Conservation (phyloP, 352 stramenopile species). For the Phytophthora agathidicida region DNA sequence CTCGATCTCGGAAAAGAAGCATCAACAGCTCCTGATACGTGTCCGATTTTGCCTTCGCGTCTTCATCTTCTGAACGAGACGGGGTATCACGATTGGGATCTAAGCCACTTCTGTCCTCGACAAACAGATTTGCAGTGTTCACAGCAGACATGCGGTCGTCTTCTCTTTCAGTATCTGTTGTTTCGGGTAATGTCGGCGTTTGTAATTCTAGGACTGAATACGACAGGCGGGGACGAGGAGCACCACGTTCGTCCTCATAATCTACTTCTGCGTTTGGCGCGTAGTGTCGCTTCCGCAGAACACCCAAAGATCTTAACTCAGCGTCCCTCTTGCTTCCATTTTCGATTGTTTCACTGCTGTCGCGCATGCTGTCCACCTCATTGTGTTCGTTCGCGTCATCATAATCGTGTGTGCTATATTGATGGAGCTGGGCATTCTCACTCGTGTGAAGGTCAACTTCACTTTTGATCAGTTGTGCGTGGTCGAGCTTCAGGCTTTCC, state of each 20-base stretch:
- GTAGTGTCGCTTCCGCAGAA: slow-evolving; percentile 42
- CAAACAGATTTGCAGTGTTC: slow-evolving; percentile 31
- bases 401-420: slow-evolving; percentile 1
- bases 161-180: slow-evolving; percentile 3
- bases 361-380: not conserved
- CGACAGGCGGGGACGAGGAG: slow-evolving; percentile 29
- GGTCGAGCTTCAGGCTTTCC: slow-evolving; percentile 31
- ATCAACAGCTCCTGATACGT: slow-evolving; percentile 67
- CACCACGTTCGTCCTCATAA: slow-evolving; percentile 23
- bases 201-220: slow-evolving; percentile 20
- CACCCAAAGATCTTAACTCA: slow-evolving; percentile 28
- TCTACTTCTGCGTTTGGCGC: slow-evolving; percentile 18
- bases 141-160: not conserved
- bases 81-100: slow-evolving; percentile 19
- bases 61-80: slow-evolving; percentile 37
- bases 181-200: slow-evolving; percentile 1
- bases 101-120: slow-evolving; percentile 59
- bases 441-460: slow-evolving; percentile 1
- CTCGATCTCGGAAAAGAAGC: slow-evolving; percentile 54
- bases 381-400: slow-evolving; percentile 1
- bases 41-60: slow-evolving; percentile 51
- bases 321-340: slow-evolving; percentile 12
- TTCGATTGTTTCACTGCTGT: not conserved
- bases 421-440: slow-evolving; percentile 5
- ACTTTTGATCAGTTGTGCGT: slow-evolving; percentile 14